Evolutionary conservation across 352 stramenopile genomes (phyloP).

Genomic region (Phytophthora syringae): DNA sequence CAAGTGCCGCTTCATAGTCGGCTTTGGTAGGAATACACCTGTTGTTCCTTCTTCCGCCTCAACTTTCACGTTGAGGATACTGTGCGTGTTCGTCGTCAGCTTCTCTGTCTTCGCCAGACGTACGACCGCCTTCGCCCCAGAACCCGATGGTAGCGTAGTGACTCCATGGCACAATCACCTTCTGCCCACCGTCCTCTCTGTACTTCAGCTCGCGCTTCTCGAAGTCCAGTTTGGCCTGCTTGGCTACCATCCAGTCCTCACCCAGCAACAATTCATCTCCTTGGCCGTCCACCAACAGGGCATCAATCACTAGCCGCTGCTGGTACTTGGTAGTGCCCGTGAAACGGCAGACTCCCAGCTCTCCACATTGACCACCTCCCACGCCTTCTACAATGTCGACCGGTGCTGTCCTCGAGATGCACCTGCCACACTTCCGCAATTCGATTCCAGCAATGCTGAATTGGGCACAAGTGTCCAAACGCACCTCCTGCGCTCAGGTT

Average conservation of each 20-base stretch:
- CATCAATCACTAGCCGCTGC: no score
- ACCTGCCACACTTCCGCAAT: no score
- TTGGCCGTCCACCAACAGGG: no score
- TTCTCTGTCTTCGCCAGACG: background rate
- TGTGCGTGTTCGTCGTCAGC: background rate
- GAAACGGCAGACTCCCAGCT: no score
- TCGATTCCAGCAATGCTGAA: no score
- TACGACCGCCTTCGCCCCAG: background rate
- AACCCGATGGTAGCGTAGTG: background rate
- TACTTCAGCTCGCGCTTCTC: background rate
- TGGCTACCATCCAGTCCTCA: background rate
- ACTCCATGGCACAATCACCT: background rate
- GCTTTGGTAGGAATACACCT: constrained; percentile 13
- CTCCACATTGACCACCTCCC: no score
- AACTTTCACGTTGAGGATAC: constrained; percentile 1
- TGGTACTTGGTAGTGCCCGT: no score
- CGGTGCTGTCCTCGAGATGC: no score
- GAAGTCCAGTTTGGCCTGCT: background rate
- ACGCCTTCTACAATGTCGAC: no score
- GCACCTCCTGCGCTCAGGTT: no score
- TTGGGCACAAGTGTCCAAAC: no score
- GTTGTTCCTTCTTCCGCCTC: constrained; percentile 8
- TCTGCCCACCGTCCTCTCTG: background rate
- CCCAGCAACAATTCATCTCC: background rate
- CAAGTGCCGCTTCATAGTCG: constrained; percentile 1